These are phyloP conservation scores for Geotrichum histeridarum DNA, from an alignment of 1,139 yeast species.

Conservation along the genomic window DNA sequence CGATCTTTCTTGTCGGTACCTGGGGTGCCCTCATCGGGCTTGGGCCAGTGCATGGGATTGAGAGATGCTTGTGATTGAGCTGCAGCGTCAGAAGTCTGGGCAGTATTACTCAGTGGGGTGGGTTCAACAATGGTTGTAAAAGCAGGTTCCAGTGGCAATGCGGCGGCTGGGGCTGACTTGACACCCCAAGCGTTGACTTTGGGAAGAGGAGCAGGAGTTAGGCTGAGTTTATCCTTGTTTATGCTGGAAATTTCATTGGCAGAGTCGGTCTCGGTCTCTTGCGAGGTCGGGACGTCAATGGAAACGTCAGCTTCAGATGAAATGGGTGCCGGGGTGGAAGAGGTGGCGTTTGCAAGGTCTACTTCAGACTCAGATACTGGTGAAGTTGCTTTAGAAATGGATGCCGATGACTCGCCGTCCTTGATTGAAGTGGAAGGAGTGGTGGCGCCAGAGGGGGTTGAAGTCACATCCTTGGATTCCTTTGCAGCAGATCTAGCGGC, in stretches of 20 bases:
- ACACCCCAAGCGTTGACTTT: conserved; percentile 41
- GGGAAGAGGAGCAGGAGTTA: conserved; percentile 45
- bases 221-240: conserved; percentile 25
- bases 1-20: background rate
- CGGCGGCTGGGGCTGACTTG: conserved; percentile 14
- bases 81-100: conserved; percentile 21
- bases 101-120: background rate
- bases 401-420: conserved; percentile 17
- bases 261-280: conserved; percentile 16
- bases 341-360: background rate
- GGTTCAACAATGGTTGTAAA: conserved; percentile 4
- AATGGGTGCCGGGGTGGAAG: background rate
- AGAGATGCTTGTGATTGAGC: conserved; percentile 1
- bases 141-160: conserved; percentile 20
- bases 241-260: conserved; percentile 19
- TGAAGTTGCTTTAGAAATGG: conserved; percentile 24
- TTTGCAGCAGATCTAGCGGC: conserved; percentile 27
- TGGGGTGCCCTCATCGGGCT: conserved; percentile 13
- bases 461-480: conserved; percentile 14
- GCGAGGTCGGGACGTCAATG: conserved; percentile 34
- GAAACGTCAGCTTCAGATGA: conserved; percentile 14
- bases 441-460: conserved; percentile 13
- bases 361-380: conserved; percentile 10
- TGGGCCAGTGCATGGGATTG: conserved; percentile 16
- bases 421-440: conserved; percentile 6